These are phyloP conservation scores for Alternaria sp. DNA, from an alignment of 2,329 filamentous ascomycete genomes.

Conservation along the genomic window DNA sequence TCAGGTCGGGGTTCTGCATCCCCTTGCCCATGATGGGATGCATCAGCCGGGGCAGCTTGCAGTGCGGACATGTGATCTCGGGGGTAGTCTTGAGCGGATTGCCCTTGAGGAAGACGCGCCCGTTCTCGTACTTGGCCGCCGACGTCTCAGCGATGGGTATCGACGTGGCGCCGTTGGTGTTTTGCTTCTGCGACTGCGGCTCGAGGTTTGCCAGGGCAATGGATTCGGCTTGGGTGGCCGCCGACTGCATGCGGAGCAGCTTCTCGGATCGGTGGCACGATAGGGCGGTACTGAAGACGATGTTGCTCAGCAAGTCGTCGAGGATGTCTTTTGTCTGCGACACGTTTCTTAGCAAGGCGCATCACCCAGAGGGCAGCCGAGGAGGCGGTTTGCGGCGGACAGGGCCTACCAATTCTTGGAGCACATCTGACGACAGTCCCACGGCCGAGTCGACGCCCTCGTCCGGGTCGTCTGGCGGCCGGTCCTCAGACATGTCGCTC, in stretches of 20 bases:
- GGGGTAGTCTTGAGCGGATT: conserved; percentile 75
- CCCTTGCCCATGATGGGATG: conserved; percentile 76
- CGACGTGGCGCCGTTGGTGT: conserved; percentile 55
- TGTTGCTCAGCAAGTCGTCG: conserved; percentile 78
- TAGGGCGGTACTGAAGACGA: conserved; percentile 77
- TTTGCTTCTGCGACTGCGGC: conserved; percentile 45
- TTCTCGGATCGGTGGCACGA: conserved; percentile 82
- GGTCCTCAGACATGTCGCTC: conserved; percentile 50
- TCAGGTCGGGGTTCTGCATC: conserved; percentile 68
- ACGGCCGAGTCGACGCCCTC: conserved; percentile 39
- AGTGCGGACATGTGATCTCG: conserved; percentile 77
- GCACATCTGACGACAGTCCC: conserved; percentile 38
- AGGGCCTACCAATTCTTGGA: conserved; percentile 45
- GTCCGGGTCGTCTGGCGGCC: conserved; percentile 40
- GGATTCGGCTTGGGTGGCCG: conserved; percentile 58
- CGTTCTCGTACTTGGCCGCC: conserved; percentile 75
- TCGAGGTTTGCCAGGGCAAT: conserved; percentile 50
- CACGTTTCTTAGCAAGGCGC: conserved; percentile 38
- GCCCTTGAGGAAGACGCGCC: conserved; percentile 72
- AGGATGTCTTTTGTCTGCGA: conserved; percentile 61
- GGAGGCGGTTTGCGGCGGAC: conserved; percentile 14
- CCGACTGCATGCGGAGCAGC: conserved; percentile 71
- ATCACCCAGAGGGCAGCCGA: conserved; percentile 17
- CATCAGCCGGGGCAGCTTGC: conserved; percentile 76
- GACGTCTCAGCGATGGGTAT: conserved; percentile 66